Conservation (phyloP, 2,329 filamentous ascomycete genomes). For the Colletotrichum ledebouriae region DNA sequence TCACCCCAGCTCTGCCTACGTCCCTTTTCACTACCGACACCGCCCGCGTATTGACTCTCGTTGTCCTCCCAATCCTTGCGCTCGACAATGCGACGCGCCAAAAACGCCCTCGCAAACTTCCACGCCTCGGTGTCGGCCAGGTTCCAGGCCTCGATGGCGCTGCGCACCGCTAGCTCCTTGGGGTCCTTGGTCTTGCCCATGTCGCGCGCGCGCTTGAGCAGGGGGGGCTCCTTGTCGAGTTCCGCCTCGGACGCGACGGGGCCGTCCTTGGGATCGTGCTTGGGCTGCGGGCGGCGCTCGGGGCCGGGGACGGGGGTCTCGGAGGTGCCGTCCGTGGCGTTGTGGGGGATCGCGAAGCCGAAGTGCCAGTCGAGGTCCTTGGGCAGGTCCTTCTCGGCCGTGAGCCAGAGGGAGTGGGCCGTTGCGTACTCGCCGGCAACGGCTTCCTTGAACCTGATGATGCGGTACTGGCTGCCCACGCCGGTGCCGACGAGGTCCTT, state of each 20-base stretch:
- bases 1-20: conserved; percentile 50
- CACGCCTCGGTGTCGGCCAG: conserved; percentile 82
- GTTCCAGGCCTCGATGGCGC: conserved; percentile 75
- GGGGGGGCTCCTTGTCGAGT: conserved; percentile 64
- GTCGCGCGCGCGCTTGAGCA: conserved; percentile 64
- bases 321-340: conserved; percentile 64
- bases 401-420: conserved; percentile 82
- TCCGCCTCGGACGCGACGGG: conserved; percentile 66
- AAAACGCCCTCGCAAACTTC: conserved; percentile 78
- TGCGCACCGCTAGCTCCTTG: conserved; percentile 61
- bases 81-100: conserved; percentile 74
- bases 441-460: conserved; percentile 83
- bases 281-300: conserved; percentile 66
- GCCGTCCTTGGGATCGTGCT: conserved; percentile 62
- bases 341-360: conserved; percentile 82
- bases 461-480: conserved; percentile 73
- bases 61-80: conserved; percentile 77
- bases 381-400: conserved; percentile 74
- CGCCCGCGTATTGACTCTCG: conserved; percentile 74
- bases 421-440: conserved; percentile 77
- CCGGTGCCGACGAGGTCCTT: conserved; percentile 75
- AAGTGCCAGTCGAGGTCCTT: conserved; percentile 90
- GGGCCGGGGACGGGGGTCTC: conserved; percentile 71
- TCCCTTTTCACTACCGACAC: conserved; percentile 67
- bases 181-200: conserved; percentile 58